These are phyloP conservation scores for Russula compacta DNA, from an alignment of 768 basidiomycete species.

Conservation along the genomic window DNA sequence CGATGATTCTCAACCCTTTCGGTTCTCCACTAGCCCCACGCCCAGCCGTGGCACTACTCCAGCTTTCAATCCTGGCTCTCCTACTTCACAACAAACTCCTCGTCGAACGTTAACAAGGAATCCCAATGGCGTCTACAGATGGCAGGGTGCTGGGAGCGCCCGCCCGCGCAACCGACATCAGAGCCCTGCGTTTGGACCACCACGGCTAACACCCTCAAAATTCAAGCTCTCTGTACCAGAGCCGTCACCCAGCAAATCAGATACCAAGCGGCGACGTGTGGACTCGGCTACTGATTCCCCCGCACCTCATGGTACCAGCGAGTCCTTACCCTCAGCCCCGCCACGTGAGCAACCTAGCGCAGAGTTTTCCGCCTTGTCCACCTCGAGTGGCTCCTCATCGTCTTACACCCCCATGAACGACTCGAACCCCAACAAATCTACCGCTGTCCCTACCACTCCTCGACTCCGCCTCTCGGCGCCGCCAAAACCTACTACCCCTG, in stretches of 20 bases:
- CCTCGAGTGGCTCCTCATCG: constrained; percentile 10
- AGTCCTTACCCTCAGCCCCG: constrained; percentile 12
- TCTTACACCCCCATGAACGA: constrained; percentile 14
- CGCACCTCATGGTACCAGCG: constrained; percentile 27
- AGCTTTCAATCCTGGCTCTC: constrained; percentile 22
- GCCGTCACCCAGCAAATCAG: constrained; percentile 30
- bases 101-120: constrained; percentile 54
- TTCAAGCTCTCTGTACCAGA: constrained; percentile 37
- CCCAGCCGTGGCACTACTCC: constrained; percentile 34
- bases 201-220: constrained; percentile 38
- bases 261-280: constrained; percentile 55
- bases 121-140: constrained; percentile 65
- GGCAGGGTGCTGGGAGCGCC: constrained; percentile 72
- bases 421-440: constrained; percentile 14
- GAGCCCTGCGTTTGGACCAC: constrained; percentile 58
- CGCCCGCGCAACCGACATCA: constrained; percentile 59
- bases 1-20: constrained; percentile 41
- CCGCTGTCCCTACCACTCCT: constrained; percentile 17
- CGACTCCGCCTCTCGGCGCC: constrained; percentile 23
- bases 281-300: constrained; percentile 36
- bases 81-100: constrained; percentile 29
- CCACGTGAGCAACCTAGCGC: constrained; percentile 7
- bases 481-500: constrained; percentile 50
- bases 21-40: constrained; percentile 45
- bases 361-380: constrained; percentile 7